Evolutionary conservation across 495 filamentous ascomycete genomes (phyloP).

Genomic region (Penicillium cinerascens): DNA sequence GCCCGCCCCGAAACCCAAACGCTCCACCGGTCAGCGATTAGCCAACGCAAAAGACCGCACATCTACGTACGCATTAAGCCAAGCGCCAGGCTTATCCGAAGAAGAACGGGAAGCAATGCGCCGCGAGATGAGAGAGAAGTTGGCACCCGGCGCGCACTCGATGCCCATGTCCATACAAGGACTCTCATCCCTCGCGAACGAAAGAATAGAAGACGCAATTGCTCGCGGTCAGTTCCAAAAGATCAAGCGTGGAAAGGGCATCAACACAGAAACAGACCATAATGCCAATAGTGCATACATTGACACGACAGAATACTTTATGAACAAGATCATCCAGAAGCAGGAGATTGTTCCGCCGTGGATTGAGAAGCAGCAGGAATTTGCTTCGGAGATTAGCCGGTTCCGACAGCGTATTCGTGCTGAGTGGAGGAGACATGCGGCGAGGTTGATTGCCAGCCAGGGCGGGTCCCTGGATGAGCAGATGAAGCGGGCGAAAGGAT

Average conservation of each 20-base stretch:
- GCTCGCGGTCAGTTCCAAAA: slow-evolving; percentile 87
- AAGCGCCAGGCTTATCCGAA: slow-evolving; percentile 57
- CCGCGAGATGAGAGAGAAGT: slow-evolving; percentile 74
- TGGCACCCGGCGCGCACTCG: slow-evolving; percentile 65
- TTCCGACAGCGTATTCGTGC: slow-evolving; percentile 72
- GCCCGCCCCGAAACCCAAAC: slow-evolving; percentile 46
- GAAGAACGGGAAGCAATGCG: slow-evolving; percentile 66
- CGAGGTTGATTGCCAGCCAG: slow-evolving; percentile 71
- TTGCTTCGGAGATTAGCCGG: slow-evolving; percentile 60
- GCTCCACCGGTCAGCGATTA: slow-evolving; percentile 54
- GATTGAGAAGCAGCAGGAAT: slow-evolving; percentile 98
- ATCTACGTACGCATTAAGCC: slow-evolving; percentile 63
- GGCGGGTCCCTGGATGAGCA: slow-evolving; percentile 78
- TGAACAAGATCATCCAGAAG: slow-evolving; percentile 97
- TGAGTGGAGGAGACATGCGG: slow-evolving; percentile 87
- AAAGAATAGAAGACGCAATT: slow-evolving; percentile 93
- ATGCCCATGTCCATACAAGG: slow-evolving; percentile 79
- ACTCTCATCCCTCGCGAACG: slow-evolving; percentile 79
- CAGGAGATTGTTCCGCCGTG: slow-evolving; percentile 62
- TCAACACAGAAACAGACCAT: slow-evolving; percentile 67
- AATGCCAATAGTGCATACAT: slow-evolving; percentile 85
- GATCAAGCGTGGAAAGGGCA: slow-evolving; percentile 74
- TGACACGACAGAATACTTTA: slow-evolving; percentile 95
- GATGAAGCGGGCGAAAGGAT: slow-evolving; percentile 65
- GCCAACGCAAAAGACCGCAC: slow-evolving; percentile 77